A percentile compares a stretch with the other conserved stretches of the same genome.
Evolutionary conservation across 2,329 filamentous ascomycete genomes (phyloP).

Genomic region (Diaporthe australafricana): DNA sequence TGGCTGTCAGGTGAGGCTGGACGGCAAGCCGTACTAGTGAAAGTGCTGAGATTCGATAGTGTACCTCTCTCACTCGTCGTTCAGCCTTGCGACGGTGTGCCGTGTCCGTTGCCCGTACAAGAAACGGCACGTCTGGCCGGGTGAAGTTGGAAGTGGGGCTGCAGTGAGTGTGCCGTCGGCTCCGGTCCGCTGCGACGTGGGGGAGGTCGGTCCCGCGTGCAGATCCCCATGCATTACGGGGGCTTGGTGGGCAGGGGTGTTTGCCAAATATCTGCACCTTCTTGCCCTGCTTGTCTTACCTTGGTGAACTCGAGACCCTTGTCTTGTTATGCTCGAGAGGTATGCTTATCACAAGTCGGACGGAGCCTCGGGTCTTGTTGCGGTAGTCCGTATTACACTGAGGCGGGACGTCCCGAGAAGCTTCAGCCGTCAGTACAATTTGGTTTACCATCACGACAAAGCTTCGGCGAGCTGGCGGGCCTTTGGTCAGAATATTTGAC

Average conservation of each 20-base stretch:
- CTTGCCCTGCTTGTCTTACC: background rate
- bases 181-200: slow-evolving; percentile 20
- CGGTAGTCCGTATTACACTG: background rate
- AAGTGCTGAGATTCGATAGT: slow-evolving; percentile 9
- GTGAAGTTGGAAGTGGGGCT: slow-evolving; percentile 24
- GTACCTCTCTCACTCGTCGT: background rate
- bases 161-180: slow-evolving; percentile 1
- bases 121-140: slow-evolving; percentile 10
- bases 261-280: background rate
- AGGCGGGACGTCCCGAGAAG: background rate
- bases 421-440: background rate
- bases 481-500: background rate
- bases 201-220: slow-evolving; percentile 20
- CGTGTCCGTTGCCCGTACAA: background rate
- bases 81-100: slow-evolving; percentile 20
- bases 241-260: slow-evolving; percentile 1
- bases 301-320: background rate
- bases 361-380: background rate
- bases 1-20: slow-evolving; percentile 14
- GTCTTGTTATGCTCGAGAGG: background rate
- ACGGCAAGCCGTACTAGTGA: slow-evolving; percentile 10
- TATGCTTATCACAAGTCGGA: slow-evolving; percentile 10
- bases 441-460: background rate
- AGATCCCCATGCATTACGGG: slow-evolving; percentile 1
- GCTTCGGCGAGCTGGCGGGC: background rate